Evolutionary conservation across 805 yeast species (phyloP).

Genomic region (Metschnikowia similis): DNA sequence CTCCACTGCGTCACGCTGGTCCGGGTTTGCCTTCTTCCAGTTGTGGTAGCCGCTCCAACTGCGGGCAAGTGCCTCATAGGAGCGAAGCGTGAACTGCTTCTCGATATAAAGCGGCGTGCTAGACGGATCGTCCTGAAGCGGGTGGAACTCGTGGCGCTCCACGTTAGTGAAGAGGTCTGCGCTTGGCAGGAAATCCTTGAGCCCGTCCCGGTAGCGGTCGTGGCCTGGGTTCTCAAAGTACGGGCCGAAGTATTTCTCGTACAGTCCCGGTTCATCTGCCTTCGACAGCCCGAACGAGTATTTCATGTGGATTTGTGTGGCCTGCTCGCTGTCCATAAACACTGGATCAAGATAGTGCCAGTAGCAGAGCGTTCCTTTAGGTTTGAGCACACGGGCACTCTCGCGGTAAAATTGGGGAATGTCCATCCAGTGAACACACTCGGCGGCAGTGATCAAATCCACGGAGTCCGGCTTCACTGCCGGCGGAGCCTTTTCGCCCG

Average conservation of each 20-base stretch:
- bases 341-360: constrained; percentile 81
- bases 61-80: constrained; percentile 25
- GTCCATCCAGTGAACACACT: constrained; percentile 84
- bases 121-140: constrained; percentile 19
- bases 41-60: constrained; percentile 38
- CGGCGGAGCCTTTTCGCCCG: constrained; percentile 26
- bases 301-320: constrained; percentile 50
- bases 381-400: constrained; percentile 46
- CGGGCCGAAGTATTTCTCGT: constrained; percentile 47
- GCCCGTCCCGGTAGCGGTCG: constrained; percentile 28
- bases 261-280: constrained; percentile 14
- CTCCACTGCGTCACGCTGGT: constrained; percentile 46
- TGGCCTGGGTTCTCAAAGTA: constrained; percentile 48
- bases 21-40: constrained; percentile 33
- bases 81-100: constrained; percentile 16
- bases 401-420: constrained; percentile 50
- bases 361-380: constrained; percentile 65
- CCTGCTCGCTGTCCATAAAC: constrained; percentile 47
- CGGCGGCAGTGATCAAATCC: constrained; percentile 74
- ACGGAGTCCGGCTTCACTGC: constrained; percentile 28
- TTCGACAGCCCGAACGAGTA: constrained; percentile 40
- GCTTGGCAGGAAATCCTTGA: constrained; percentile 38
- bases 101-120: constrained; percentile 22
- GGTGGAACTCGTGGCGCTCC: constrained; percentile 23
- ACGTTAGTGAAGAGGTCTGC: constrained; percentile 21